These are phyloP conservation scores for Protomyces macrosporus DNA, from an alignment of 1,139 yeast species.

Conservation along the genomic window DNA sequence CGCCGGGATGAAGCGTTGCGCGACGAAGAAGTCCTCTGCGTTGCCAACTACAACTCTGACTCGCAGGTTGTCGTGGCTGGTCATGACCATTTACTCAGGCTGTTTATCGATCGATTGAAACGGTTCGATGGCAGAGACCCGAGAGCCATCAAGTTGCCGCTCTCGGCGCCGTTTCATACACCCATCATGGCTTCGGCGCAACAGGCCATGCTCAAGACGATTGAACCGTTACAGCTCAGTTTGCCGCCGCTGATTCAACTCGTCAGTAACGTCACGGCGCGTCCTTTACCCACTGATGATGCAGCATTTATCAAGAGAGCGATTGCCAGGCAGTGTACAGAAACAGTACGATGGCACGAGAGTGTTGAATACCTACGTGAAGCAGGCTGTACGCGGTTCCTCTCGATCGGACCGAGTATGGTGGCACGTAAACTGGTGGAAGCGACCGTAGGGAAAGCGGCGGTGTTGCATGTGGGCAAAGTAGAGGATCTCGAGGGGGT, in stretches of 20 bases:
- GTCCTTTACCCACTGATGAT: constrained; percentile 19
- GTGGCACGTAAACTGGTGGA: constrained; percentile 20
- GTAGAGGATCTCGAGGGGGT: constrained; percentile 20
- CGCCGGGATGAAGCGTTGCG: constrained; percentile 1
- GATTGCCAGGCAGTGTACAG: constrained; percentile 21
- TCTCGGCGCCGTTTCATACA: constrained; percentile 27
- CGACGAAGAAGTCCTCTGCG: constrained; percentile 17
- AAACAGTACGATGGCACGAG: constrained; percentile 22
- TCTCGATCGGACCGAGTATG: constrained; percentile 22
- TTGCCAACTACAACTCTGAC: constrained; percentile 25
- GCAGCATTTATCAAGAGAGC: constrained; percentile 14
- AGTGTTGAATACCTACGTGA: constrained; percentile 12
- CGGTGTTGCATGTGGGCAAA: constrained; percentile 19
- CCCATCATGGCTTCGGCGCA: constrained; percentile 24
- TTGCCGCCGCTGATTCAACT: constrained; percentile 18
- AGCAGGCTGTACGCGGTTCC: constrained; percentile 5
- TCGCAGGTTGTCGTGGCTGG: constrained; percentile 28
- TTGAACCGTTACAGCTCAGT: constrained; percentile 3
- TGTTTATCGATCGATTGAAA: constrained; percentile 12
- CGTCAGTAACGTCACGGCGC: constrained; percentile 26
- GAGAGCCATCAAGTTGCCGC: constrained; percentile 23
- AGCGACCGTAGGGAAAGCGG: constrained; percentile 13
- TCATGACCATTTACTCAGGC: constrained; percentile 4
- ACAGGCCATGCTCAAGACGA: not conserved
- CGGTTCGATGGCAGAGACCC: constrained; percentile 20